Conservation (phyloP, 164 flowering plant species). For the Piper betle region DNA sequence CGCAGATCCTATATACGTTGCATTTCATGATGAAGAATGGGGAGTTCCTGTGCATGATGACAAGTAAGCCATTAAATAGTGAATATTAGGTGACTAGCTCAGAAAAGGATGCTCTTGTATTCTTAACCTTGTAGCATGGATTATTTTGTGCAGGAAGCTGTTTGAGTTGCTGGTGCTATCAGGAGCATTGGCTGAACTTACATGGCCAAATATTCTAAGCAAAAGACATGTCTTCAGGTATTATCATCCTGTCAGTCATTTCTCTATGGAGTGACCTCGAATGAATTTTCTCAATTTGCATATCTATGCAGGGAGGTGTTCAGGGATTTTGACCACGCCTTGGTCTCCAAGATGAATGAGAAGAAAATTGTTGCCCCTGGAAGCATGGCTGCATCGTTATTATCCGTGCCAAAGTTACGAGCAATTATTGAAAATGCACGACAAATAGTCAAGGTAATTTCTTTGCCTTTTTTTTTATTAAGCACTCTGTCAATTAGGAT, state of each 20-base stretch:
- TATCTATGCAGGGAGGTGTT: conserved; percentile 24
- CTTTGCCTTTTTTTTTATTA: not conserved
- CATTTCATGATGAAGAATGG: conserved; percentile 87
- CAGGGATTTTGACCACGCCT: conserved; percentile 22
- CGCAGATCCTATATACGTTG: conserved; percentile 50
- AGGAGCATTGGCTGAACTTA: conserved; percentile 60
- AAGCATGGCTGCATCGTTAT: conserved; percentile 16
- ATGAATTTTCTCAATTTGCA: not conserved
- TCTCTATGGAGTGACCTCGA: not conserved
- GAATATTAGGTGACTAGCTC: not conserved
- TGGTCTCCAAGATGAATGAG: conserved; percentile 24
- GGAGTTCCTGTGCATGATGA: conserved; percentile 78
- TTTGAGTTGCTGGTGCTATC: conserved; percentile 53
- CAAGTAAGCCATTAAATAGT: conserved; percentile 26
- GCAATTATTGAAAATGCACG: conserved; percentile 29
- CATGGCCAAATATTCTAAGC: conserved; percentile 58
- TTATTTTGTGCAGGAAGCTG: conserved; percentile 31
- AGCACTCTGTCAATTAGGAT: not conserved
- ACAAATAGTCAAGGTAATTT: conserved; percentile 22
- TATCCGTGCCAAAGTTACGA: conserved; percentile 27
- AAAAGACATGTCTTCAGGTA: conserved; percentile 60
- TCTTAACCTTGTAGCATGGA: not conserved
- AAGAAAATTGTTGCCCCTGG: conserved; percentile 21
- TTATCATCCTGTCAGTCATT: not conserved
- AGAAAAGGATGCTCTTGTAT: not conserved